These are phyloP conservation scores for Aquanectria penicillioides DNA, from an alignment of 2,329 filamentous ascomycete species.

Conservation along the genomic window DNA sequence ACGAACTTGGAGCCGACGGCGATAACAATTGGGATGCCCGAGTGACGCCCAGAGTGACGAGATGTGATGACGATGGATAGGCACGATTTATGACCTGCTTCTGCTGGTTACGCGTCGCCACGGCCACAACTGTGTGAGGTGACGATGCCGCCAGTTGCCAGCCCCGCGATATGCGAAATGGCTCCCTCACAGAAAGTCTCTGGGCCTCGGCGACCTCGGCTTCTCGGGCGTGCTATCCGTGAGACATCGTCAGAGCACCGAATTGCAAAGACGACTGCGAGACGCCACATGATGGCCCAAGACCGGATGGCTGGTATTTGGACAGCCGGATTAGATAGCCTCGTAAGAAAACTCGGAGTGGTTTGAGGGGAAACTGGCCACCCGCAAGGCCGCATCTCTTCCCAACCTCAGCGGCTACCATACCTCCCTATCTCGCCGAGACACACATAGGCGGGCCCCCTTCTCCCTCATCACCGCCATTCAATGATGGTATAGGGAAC, in stretches of 20 bases:
- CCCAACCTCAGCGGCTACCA: no score
- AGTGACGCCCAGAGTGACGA: background rate
- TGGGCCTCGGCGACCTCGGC: conserved; percentile 3
- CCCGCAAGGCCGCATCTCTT: no score
- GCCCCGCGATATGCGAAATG: conserved; percentile 2
- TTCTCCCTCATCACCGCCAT: background rate
- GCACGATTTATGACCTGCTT: no score
- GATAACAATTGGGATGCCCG: conserved; percentile 7
- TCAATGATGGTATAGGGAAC: no score
- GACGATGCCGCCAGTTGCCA: background rate
- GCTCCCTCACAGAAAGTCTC: background rate
- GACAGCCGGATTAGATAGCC: no score
- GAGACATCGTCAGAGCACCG: conserved; percentile 12
- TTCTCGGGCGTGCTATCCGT: conserved; percentile 2
- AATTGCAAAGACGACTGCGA: conserved; percentile 1
- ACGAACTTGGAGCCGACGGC: conserved; percentile 5
- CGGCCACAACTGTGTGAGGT: no score
- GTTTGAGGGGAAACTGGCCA: no score
- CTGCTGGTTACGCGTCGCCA: no score
- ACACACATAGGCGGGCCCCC: background rate
- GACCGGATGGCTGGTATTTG: background rate
- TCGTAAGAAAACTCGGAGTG: no score
- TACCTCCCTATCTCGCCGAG: background rate
- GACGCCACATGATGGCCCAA: background rate
- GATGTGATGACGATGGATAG: background rate